Conservation (phyloP, 179 eudicot species). For the Beta corolliflora region DNA sequence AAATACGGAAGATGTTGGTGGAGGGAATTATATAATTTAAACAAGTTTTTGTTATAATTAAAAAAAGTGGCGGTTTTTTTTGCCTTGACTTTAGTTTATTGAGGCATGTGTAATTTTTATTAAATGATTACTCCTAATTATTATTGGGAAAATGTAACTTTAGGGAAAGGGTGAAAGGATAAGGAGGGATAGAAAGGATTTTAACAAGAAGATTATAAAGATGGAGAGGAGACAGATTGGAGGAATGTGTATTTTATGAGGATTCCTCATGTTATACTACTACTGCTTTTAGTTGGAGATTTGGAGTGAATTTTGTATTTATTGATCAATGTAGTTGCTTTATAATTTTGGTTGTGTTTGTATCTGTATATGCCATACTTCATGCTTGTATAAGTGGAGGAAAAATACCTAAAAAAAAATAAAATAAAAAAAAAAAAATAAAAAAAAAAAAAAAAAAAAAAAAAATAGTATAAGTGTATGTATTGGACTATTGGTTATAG, state of each 20-base stretch:
- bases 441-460: no score
- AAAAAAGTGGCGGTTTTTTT: neutral
- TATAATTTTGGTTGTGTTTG: neutral
- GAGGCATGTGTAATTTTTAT: neutral
- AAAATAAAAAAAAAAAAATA: no score
- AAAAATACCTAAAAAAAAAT: no score
- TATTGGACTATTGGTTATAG: no score
- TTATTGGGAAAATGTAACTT: neutral
- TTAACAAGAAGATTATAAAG: neutral
- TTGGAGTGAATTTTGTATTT: neutral
- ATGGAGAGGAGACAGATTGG: neutral
- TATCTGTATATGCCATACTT: neutral
- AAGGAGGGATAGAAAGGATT: neutral
- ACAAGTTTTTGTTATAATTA: neutral
- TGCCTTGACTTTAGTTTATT: neutral
- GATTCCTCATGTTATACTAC: conserved; percentile 1
- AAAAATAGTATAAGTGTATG: no score
- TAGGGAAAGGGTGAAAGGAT: neutral
- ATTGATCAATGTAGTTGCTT: neutral
- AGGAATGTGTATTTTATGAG: conserved; percentile 1
- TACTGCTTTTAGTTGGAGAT: neutral
- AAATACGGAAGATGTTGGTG: neutral
- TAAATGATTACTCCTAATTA: neutral
- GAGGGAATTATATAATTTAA: neutral
- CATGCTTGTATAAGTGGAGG: no score